A percentile compares a stretch with the other conserved stretches of the same genome.
These are phyloP conservation scores for Arthrobotrys sphaeroides DNA, from an alignment of 2,329 filamentous ascomycete species.

Conservation along the genomic window DNA sequence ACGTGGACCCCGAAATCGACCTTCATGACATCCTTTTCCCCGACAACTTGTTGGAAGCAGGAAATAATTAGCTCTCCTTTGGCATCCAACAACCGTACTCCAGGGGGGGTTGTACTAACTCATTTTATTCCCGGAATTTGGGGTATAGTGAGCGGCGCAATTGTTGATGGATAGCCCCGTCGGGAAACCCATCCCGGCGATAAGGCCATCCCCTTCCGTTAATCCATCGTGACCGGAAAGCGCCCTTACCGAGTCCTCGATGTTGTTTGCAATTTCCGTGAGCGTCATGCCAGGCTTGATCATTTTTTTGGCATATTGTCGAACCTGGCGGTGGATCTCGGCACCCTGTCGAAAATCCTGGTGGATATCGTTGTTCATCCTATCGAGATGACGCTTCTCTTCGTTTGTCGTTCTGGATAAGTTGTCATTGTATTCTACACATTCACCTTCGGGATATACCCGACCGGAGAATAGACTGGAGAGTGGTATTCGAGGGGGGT, in stretches of 20 bases:
- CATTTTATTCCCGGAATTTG: conserved; percentile 85
- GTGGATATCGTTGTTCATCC: conserved; percentile 80
- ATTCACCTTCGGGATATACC: conserved; percentile 78
- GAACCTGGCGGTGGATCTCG: conserved; percentile 88
- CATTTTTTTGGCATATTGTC: conserved; percentile 80
- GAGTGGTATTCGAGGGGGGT: conserved; percentile 77
- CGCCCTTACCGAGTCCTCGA: conserved; percentile 81
- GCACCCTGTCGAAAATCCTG: conserved; percentile 83
- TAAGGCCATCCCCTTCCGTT: conserved; percentile 78
- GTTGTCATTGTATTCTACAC: conserved; percentile 78
- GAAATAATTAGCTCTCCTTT: background rate
- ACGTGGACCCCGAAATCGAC: conserved; percentile 77
- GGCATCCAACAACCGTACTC: background rate
- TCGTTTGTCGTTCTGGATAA: conserved; percentile 80
- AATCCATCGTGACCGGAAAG: conserved; percentile 80
- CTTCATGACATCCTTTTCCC: conserved; percentile 76
- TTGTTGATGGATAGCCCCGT: conserved; percentile 85
- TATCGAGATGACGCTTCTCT: conserved; percentile 84
- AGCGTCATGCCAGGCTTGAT: conserved; percentile 83
- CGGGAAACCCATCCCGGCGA: conserved; percentile 86
- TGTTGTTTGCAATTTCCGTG: conserved; percentile 85
- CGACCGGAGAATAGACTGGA: conserved; percentile 77
- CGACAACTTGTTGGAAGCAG: conserved; percentile 62
- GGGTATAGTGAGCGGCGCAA: conserved; percentile 85
- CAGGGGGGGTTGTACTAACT: conserved; percentile 29